Conservation (phyloP, 2,329 filamentous ascomycete species). For the Rasamsonia emersonii region DNA sequence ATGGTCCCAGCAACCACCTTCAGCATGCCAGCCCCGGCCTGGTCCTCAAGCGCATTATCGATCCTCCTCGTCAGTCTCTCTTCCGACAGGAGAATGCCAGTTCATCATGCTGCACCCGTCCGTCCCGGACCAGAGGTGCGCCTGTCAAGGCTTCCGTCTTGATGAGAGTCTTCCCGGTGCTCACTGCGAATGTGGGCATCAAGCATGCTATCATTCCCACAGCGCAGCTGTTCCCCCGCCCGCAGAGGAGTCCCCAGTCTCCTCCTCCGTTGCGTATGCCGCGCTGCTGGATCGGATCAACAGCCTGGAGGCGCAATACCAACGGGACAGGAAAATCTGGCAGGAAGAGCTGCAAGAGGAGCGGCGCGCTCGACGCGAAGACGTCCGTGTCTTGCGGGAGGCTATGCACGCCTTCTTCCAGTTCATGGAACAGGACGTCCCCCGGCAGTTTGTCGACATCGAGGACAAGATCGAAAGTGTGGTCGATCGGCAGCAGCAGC, state of each 20-base stretch:
- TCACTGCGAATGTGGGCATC: slow-evolving; percentile 40
- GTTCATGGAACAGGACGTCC: slow-evolving; percentile 18
- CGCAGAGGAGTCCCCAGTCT: slow-evolving; percentile 6
- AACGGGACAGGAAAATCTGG: slow-evolving; percentile 15
- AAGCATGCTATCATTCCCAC: slow-evolving; percentile 36
- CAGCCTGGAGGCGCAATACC: slow-evolving; percentile 16
- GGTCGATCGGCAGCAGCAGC: slow-evolving; percentile 17
- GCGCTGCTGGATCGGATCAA: slow-evolving; percentile 15
- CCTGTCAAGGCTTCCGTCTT: slow-evolving; percentile 35
- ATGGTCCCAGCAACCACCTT: slow-evolving; percentile 11
- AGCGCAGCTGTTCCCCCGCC: slow-evolving; percentile 2
- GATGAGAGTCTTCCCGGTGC: slow-evolving; percentile 28
- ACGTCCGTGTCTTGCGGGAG: slow-evolving; percentile 19
- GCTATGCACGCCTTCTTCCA: slow-evolving; percentile 21
- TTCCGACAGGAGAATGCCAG: slow-evolving; percentile 22
- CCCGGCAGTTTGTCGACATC: slow-evolving; percentile 16
- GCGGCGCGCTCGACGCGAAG: slow-evolving; percentile 17
- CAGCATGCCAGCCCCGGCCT: slow-evolving; percentile 10
- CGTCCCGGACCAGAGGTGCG: slow-evolving; percentile 27
- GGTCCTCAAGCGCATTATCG: slow-evolving; percentile 11
- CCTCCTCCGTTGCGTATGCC: slow-evolving; percentile 5
- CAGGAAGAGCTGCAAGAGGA: slow-evolving; percentile 16
- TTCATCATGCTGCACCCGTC: slow-evolving; percentile 19
- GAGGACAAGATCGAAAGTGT: slow-evolving; percentile 19
- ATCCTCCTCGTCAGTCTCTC: slow-evolving; percentile 13